These are phyloP conservation scores for Citrullus mucosospermus DNA, from an alignment of 306 rosid species.

Conservation along the genomic window DNA sequence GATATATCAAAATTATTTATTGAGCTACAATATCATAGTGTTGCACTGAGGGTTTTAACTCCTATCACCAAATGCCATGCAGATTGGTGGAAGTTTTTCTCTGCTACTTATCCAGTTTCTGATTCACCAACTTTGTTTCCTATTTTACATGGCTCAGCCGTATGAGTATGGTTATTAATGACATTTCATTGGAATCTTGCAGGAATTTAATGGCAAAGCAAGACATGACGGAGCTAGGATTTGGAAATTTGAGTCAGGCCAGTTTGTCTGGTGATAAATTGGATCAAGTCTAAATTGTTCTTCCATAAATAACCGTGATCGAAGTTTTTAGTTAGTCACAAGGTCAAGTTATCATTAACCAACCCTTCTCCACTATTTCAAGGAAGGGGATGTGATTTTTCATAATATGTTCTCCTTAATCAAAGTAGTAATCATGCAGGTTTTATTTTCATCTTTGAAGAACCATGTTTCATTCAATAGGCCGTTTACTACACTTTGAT, in stretches of 20 bases:
- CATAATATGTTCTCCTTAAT: not conserved
- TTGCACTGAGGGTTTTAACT: not conserved
- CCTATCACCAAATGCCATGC: not conserved
- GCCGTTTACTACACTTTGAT: not conserved
- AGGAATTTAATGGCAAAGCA: constrained; percentile 99
- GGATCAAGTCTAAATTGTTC: not conserved
- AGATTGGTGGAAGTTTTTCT: not conserved
- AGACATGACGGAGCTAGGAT: constrained; percentile 90
- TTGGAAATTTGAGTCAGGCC: constrained; percentile 20
- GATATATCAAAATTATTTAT: not conserved
- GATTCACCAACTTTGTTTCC: not conserved
- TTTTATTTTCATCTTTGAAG: not conserved
- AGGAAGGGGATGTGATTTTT: not conserved
- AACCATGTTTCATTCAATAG: not conserved
- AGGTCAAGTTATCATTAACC: not conserved
- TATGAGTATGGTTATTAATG: not conserved
- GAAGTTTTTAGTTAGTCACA: not conserved
- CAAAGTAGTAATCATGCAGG: not conserved
- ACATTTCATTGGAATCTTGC: constrained; percentile 19
- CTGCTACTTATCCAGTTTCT: not conserved
- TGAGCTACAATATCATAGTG: not conserved
- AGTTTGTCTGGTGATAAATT: constrained; percentile 8
- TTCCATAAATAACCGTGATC: not conserved
- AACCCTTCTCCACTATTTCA: not conserved
- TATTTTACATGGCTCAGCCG: not conserved